Conservation (phyloP, 148 eudicot genomes). For the Pharnaceum exiguum region DNA sequence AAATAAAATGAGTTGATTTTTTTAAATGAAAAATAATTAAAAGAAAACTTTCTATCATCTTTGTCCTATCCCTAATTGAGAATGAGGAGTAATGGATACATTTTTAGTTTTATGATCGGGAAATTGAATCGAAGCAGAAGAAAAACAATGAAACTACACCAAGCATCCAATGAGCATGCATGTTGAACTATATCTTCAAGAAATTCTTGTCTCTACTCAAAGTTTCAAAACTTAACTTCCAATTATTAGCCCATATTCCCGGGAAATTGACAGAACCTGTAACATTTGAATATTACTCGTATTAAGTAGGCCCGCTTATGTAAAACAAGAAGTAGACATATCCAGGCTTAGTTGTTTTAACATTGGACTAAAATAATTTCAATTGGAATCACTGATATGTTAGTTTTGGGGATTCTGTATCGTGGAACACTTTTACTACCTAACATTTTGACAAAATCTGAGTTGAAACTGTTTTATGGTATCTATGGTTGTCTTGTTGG, state of each 20-base stretch:
- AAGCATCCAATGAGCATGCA: too few relatives aligned
- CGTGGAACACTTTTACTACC: conserved; percentile 12
- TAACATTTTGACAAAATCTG: conserved; percentile 2
- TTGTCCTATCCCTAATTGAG: too few relatives aligned
- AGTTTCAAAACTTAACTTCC: background rate
- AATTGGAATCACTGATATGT: background rate
- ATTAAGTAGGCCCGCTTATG: background rate
- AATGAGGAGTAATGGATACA: too few relatives aligned
- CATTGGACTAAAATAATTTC: background rate
- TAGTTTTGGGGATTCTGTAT: background rate
- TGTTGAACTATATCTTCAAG: background rate
- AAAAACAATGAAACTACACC: too few relatives aligned
- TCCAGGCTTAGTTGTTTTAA: background rate
- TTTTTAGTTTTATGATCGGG: too few relatives aligned
- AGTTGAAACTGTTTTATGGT: background rate
- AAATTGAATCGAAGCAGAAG: too few relatives aligned
- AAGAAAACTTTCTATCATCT: too few relatives aligned
- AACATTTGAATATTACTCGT: background rate
- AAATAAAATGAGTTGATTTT: too few relatives aligned
- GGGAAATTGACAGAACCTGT: background rate
- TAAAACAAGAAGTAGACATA: background rate
- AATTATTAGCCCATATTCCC: conserved; percentile 4
- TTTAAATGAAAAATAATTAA: too few relatives aligned
- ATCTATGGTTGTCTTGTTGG: background rate
- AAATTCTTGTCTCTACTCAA: background rate